Percentiles rank a stretch among this genome's conserved stretches.
phyloP scores from a whole-genome alignment of 257 asterid genomes.

The Ligustrum vulgare region DNA sequence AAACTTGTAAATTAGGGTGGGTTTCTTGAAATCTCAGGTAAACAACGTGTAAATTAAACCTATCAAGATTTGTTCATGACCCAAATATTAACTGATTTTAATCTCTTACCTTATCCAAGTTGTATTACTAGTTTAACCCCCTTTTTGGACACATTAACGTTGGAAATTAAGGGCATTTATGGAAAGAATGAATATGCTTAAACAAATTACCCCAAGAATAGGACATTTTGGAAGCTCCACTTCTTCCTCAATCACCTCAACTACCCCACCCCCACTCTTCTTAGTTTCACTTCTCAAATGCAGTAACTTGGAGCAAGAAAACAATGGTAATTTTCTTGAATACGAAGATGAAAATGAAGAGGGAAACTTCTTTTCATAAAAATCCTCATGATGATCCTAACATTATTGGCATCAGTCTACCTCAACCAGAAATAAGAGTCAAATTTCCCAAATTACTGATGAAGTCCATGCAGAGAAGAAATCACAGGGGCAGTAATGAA shows the following conservation, averaged over 20 bases:
- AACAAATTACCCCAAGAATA: slow-evolving; percentile 31
- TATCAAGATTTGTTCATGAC: background rate
- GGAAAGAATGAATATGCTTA: background rate
- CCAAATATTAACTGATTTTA: background rate
- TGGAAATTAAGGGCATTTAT: background rate
- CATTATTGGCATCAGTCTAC: background rate
- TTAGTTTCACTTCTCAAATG: background rate
- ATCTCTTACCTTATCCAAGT: background rate
- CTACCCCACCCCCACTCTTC: slow-evolving; percentile 22
- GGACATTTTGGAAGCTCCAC: slow-evolving; percentile 34
- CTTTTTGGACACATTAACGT: background rate
- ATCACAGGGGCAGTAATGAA: background rate
- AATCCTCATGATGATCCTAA: background rate
- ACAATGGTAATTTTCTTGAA: slow-evolving; percentile 7
- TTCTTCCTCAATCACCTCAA: slow-evolving; percentile 25
- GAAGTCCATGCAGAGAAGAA: slow-evolving; percentile 19
- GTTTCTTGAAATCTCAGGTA: background rate
- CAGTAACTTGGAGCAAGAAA: slow-evolving; percentile 4
- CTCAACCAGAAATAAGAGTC: slow-evolving; percentile 1
- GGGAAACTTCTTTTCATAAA: too few relatives aligned
- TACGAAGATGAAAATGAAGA: background rate
- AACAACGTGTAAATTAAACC: background rate
- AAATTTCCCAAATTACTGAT: background rate
- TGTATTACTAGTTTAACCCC: background rate
- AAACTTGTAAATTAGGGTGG: background rate